Base-by-base conservation (phyloP, 1,139 yeast species). In the Pichia sp. region DNA sequence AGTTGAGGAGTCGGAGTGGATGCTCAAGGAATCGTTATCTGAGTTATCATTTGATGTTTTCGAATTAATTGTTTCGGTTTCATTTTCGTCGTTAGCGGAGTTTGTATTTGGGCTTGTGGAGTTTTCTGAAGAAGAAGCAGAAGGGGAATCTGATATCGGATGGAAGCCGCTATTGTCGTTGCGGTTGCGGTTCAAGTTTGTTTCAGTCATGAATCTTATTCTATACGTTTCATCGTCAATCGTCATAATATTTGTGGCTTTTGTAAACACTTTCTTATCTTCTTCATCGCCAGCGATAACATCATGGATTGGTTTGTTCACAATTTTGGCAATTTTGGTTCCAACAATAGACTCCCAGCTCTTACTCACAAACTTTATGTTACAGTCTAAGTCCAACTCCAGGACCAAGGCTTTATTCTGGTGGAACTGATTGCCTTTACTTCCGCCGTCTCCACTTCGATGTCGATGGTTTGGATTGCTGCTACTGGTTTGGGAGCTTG, bases 331-430 rank as follows among this genome's bases (percentile, higher is more conserved):
- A 12, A 81, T 74, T 16, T 75, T 74, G 0, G 92, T 84, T 2
- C 95, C 95, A 16, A 84, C 85, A 10, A 91, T 77, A 9, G 77
- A 65, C 62, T 84, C 86, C 97, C 97, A 92, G 60, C 85, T 81
- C 58, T 78, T 79, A 59, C 93, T 81, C 38, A 91, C 69, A 67
- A 87, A 88, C 53, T 81, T 79, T n/a, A 93, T 83, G 45, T 78
- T 80, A 20, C 97, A 91, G 63, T 85, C 85, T 64, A 90, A 73
- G 64, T 87, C 93, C 56, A 93, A 72, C 69, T 93, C 99, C 73
- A 93, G 73, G 1, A 93, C 85, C n/a, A 85, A 81, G n/a, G 91
- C 85, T 5, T 90, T 90, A 61, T 85, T 86, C 59, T 80, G 79
- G 33, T 53, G 49, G 42, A 51, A 47, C 33, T 40, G 31, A 30